Conservation (phyloP, 176 grass and related monocot genomes). For the Melocanna baccifera region DNA sequence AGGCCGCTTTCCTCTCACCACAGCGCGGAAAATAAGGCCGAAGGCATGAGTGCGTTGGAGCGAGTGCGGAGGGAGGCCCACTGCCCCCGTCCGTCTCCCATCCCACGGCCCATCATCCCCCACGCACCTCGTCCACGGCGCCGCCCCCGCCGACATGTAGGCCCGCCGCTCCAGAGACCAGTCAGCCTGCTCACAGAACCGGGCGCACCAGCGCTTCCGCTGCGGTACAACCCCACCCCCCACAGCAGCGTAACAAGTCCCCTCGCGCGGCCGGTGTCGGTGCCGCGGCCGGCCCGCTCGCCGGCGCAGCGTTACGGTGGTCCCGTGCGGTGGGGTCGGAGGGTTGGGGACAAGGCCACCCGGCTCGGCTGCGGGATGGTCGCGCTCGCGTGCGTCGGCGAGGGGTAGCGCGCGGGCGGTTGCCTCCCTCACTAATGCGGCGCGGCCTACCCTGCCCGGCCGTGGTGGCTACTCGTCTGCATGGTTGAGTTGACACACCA, state of each 20-base stretch:
- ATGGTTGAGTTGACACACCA: too few relatives aligned
- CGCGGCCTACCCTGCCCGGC: neutral
- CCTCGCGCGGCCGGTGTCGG: neutral
- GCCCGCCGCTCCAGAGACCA: neutral
- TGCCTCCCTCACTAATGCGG: neutral
- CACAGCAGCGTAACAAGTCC: neutral
- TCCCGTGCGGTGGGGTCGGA: neutral
- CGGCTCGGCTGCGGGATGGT: neutral
- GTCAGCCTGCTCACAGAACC: neutral
- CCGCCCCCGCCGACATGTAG: neutral
- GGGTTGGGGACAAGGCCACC: slow-evolving; percentile 35
- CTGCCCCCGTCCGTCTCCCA: neutral
- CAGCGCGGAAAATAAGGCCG: neutral
- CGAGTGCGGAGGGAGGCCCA: neutral
- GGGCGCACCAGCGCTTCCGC: neutral
- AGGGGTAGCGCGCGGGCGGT: neutral
- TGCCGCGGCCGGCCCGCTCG: neutral
- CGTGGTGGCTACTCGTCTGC: neutral
- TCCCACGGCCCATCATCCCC: neutral
- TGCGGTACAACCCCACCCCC: neutral
- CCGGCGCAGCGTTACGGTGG: neutral
- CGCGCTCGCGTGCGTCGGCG: neutral
- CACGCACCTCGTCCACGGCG: neutral
- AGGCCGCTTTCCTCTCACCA: neutral
- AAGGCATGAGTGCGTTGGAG: neutral